phyloP scores from a whole-genome alignment of 2,329 filamentous ascomycete species.

The Fusarium vanettenii region DNA sequence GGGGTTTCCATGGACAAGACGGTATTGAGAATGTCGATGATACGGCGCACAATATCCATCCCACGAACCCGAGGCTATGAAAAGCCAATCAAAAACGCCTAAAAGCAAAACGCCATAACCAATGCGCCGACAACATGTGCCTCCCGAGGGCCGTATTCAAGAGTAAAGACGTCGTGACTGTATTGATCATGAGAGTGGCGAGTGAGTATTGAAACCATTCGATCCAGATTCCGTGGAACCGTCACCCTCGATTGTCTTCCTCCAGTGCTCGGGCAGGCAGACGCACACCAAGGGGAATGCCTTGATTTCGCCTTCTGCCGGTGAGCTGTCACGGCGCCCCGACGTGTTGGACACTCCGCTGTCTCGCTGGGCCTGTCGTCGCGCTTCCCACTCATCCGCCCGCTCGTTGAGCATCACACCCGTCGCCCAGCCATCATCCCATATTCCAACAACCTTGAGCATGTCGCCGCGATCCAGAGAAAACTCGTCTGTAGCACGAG shows the following conservation, averaged over 20 bases:
- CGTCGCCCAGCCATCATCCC: slow-evolving; percentile 99
- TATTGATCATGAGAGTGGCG: slow-evolving; percentile 43
- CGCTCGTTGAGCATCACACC: slow-evolving; percentile 84
- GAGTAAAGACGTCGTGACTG: slow-evolving; percentile 38
- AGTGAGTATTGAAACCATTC: slow-evolving; percentile 45
- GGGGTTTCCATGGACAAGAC: slow-evolving; percentile 3
- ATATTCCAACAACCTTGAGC: slow-evolving; percentile 97
- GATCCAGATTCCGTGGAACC: slow-evolving; percentile 74
- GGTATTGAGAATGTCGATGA: slow-evolving; percentile 8
- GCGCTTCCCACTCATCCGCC: slow-evolving; percentile 89
- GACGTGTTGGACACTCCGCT: slow-evolving; percentile 92
- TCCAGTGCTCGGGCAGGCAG: slow-evolving; percentile 95
- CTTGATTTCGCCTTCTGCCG: slow-evolving; percentile 85
- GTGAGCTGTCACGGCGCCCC: slow-evolving; percentile 69
- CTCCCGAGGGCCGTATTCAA: slow-evolving; percentile 43
- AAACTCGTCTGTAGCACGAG: slow-evolving; percentile 93
- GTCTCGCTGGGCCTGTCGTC: slow-evolving; percentile 83
- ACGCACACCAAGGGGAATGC: slow-evolving; percentile 98
- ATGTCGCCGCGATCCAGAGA: slow-evolving; percentile 94
- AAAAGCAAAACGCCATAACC: slow-evolving; percentile 52
- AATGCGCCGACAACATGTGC: slow-evolving; percentile 46
- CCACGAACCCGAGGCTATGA: slow-evolving; percentile 14
- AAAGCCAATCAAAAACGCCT: slow-evolving; percentile 32
- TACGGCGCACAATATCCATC: slow-evolving; percentile 18
- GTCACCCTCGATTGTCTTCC: slow-evolving; percentile 95